Evolutionary conservation across 2,329 filamentous ascomycete genomes (phyloP), one percentile per base, ranked within the genome.

Genomic region (Cladobotryum protrusum): DNA sequence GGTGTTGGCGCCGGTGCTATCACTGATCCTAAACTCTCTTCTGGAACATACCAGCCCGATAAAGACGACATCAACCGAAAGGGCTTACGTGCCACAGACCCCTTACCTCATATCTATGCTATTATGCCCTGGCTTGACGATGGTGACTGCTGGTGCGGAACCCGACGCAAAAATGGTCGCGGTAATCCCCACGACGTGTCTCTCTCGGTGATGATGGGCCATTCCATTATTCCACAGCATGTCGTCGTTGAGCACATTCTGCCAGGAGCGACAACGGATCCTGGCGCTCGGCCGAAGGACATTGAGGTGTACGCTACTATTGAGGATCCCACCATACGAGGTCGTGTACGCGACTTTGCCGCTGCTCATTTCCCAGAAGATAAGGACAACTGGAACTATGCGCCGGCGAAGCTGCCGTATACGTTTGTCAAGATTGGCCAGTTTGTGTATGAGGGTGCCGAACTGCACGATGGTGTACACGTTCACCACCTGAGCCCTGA

Each of bases 101-200:
- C 57, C 1, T 47, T 51, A 3, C 69, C 74, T 1, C 74, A 77
- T 0, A 60, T 70, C n/a, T 66, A 74, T 0, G 89, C 86, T 1
- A 73, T 96, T 2, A 45, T 50, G 2, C 69, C 73, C 3, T 96
- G 91, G 89, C 73, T 83, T 9, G 87, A 95, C 44, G 78, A 85
- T 33, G 88, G 87, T 17, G 87, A 97, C 54, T 95, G 89, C 67
- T 97, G 89, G 87, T 97, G 92, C 65, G 83, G 85, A 4, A 76
- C 72, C 0, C 62, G 61, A 3, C 68, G 70, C 1, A 56, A 61
- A 11, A 69, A 74, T 44, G 64, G 64, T 13, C 68, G 70, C 14
- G 67, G 67, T 11, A 61, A 64, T 14, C 73, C 74, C 7, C 74
- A 77, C 44, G 80, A 82, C 35, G 81, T 83, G 2, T 79, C 82